These are phyloP conservation scores for Talaromyces islandicus DNA, from an alignment of 2,329 filamentous ascomycete genomes.

Conservation along the genomic window DNA sequence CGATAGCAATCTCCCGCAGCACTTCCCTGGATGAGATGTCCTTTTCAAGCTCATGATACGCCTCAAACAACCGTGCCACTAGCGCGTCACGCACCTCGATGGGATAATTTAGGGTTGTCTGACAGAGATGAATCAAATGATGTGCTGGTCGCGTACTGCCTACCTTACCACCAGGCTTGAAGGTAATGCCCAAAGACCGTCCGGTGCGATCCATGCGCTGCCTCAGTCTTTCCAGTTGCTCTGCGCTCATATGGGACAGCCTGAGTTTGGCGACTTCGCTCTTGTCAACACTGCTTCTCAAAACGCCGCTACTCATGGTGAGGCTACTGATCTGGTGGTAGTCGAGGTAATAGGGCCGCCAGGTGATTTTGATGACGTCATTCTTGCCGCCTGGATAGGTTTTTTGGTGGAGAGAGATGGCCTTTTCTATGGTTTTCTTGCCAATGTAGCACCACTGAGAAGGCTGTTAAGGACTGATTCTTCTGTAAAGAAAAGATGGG, in stretches of 20 bases:
- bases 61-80: constrained; percentile 3
- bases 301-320: constrained; percentile 22
- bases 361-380: constrained; percentile 32
- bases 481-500: background rate
- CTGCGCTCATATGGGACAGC: background rate
- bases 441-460: constrained; percentile 37
- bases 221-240: background rate
- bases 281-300: constrained; percentile 4
- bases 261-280: background rate
- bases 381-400: constrained; percentile 33
- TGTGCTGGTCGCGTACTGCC: constrained; percentile 32
- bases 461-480: background rate
- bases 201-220: constrained; percentile 18
- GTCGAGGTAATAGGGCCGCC: constrained; percentile 35
- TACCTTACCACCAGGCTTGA: constrained; percentile 27
- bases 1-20: constrained; percentile 16
- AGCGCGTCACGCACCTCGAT: background rate
- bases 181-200: constrained; percentile 27
- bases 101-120: constrained; percentile 17
- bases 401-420: constrained; percentile 34
- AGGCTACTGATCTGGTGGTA: constrained; percentile 13
- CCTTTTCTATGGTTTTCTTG: constrained; percentile 31
- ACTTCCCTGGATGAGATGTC: constrained; percentile 23
- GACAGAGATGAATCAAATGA: constrained; percentile 22
- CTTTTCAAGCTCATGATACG: constrained; percentile 24